Evolutionary conservation across 1,284 basidiomycete species (phyloP).

Genomic region (Takashimella koratensis): DNA sequence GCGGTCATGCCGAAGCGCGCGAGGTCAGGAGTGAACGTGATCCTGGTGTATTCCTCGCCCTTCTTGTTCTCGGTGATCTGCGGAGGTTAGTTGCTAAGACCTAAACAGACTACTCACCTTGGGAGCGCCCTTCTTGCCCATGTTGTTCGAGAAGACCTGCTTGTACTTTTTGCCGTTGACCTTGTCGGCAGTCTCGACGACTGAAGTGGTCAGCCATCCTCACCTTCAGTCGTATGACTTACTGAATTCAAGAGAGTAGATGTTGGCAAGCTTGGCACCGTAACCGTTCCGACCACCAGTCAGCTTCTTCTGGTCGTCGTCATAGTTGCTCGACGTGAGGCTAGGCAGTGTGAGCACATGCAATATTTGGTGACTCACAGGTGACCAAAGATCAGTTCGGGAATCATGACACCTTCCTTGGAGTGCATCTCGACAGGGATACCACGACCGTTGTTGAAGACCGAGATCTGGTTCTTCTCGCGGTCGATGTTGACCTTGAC

Average conservation of each 20-base stretch:
- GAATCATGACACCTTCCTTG: conserved; percentile 91
- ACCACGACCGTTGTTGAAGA: conserved; percentile 93
- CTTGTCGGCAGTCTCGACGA: conserved; percentile 95
- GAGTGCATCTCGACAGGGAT: conserved; percentile 97
- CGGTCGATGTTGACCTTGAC: conserved; percentile 83
- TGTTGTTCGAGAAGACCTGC: conserved; percentile 92
- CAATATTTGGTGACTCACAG: conserved; percentile 53
- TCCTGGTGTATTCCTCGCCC: conserved; percentile 87
- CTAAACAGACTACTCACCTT: conserved; percentile 51
- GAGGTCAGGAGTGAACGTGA: conserved; percentile 93
- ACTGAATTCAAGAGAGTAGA: conserved; percentile 93
- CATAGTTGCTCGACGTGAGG: conserved; percentile 94
- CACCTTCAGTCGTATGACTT: conserved; percentile 7
- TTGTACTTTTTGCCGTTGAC: conserved; percentile 85
- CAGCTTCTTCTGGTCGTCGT: conserved; percentile 98
- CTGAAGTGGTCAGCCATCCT: conserved; percentile 18
- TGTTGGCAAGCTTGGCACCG: conserved; percentile 97
- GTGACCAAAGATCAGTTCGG: conserved; percentile 96
- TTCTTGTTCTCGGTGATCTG: conserved; percentile 81
- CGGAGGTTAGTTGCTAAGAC: background rate
- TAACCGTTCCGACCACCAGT: conserved; percentile 99
- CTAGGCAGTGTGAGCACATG: conserved; percentile 24
- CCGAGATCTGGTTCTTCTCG: conserved; percentile 80
- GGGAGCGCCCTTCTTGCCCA: conserved; percentile 78
- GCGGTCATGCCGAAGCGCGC: conserved; percentile 85